Percentiles rank a stretch among this genome's conserved stretches.
These are phyloP conservation scores for Epicoccum nigrum DNA, from an alignment of 2,329 filamentous ascomycete species.

Conservation along the genomic window DNA sequence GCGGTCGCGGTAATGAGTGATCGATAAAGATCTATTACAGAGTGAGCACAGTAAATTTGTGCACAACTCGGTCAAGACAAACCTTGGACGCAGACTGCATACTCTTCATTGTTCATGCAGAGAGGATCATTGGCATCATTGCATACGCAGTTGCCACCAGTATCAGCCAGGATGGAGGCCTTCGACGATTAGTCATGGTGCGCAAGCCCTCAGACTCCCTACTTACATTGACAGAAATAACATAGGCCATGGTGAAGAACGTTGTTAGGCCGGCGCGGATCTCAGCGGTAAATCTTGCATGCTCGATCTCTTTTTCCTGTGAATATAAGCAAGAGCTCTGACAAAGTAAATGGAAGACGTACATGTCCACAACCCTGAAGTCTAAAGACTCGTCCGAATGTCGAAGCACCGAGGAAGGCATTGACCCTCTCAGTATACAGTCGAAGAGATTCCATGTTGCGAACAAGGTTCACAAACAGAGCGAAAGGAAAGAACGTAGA, in stretches of 20 bases:
- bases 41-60: neutral
- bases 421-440: constrained; percentile 31
- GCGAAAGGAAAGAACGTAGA: neutral
- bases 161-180: constrained; percentile 15
- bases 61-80: neutral
- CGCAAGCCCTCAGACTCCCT: neutral
- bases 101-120: constrained; percentile 63
- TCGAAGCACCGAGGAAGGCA: constrained; percentile 37
- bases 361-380: constrained; percentile 85
- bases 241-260: constrained; percentile 56
- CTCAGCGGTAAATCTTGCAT: constrained; percentile 82
- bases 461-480: neutral
- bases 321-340: constrained; percentile 16
- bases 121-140: constrained; percentile 52
- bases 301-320: constrained; percentile 72
- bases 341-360: constrained; percentile 48
- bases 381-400: constrained; percentile 63
- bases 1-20: constrained; percentile 85
- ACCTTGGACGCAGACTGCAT: constrained; percentile 62
- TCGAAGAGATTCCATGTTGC: constrained; percentile 34
- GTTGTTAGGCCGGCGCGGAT: constrained; percentile 81
- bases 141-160: constrained; percentile 77
- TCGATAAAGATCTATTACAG: constrained; percentile 63
- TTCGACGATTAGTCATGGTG: neutral
- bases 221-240: constrained; percentile 41